phyloP scores from a whole-genome alignment of 2,329 filamentous ascomycete genomes.

The Trichoderma polysporum region DNA sequence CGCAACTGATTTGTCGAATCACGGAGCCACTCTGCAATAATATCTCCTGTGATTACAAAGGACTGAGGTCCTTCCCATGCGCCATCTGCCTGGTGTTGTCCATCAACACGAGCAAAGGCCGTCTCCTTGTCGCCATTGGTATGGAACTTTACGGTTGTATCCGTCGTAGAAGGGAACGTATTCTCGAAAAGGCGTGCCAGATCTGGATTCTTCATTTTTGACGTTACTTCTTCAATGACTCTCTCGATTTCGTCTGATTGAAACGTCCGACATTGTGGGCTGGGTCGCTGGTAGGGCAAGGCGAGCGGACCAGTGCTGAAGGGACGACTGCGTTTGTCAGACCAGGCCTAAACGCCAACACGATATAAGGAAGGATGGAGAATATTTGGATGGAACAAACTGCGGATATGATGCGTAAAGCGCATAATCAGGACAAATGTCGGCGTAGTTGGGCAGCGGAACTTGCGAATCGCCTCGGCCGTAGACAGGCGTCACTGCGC shows the following conservation, averaged over 20 bases:
- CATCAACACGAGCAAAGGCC: constrained; percentile 37
- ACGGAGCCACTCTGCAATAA: constrained; percentile 88
- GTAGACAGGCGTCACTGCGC: constrained; percentile 20
- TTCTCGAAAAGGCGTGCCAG: constrained; percentile 93
- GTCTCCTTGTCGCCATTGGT: constrained; percentile 56
- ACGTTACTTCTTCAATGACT: constrained; percentile 79
- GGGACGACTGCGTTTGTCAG: constrained; percentile 58
- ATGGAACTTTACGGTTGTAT: constrained; percentile 89
- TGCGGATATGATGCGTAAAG: constrained; percentile 41
- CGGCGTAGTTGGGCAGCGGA: constrained; percentile 29
- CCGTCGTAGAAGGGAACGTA: constrained; percentile 80
- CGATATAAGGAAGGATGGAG: no score
- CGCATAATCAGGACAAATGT: constrained; percentile 43
- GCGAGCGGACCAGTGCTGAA: constrained; percentile 75
- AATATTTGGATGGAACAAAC: constrained; percentile 32
- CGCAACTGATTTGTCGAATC: constrained; percentile 92
- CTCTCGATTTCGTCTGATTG: constrained; percentile 81
- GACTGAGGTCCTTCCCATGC: constrained; percentile 84
- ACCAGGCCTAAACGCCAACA: neutral
- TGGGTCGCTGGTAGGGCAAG: constrained; percentile 84
- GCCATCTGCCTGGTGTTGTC: constrained; percentile 47
- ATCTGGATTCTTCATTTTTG: constrained; percentile 78
- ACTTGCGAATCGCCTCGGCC: constrained; percentile 28
- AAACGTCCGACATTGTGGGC: constrained; percentile 82
- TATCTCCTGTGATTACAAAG: constrained; percentile 91